Percentiles rank a stretch among this genome's conserved stretches.
Evolutionary conservation across 257 asterid species (phyloP).

Genomic region (Henckelia pumila): DNA sequence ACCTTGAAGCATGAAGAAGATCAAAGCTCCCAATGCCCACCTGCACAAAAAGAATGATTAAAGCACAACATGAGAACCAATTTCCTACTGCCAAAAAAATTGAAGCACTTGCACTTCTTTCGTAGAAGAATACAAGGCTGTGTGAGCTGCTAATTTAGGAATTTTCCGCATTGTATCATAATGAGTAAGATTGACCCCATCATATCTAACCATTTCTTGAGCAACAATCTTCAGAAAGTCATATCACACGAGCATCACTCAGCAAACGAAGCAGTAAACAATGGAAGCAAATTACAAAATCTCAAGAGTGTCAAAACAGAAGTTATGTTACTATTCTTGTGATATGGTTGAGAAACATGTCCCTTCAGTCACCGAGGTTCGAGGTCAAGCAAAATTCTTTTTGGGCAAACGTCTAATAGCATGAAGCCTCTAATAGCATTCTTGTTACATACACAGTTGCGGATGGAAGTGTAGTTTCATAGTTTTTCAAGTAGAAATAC

Average conservation of each 20-base stretch:
- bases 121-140: not conserved
- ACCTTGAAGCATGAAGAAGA: conserved; percentile 89
- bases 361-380: not conserved
- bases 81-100: not conserved
- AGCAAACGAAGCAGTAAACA: not conserved
- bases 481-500: too few relatives aligned
- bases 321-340: too few relatives aligned
- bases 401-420: not conserved
- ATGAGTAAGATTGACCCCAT: not conserved
- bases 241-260: not conserved
- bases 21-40: conserved; percentile 92
- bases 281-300: not conserved
- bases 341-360: not conserved
- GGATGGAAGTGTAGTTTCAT: not conserved
- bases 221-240: not conserved
- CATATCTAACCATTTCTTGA: not conserved
- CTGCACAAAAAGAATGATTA: conserved; percentile 36
- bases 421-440: not conserved
- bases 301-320: not conserved
- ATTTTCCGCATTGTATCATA: not conserved
- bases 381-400: not conserved
- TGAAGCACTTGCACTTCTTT: not conserved
- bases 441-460: not conserved
- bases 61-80: conserved; percentile 23
- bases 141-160: not conserved